Evolutionary conservation across 805 yeast species (phyloP).

Genomic region (Yamadazyma sp.): DNA sequence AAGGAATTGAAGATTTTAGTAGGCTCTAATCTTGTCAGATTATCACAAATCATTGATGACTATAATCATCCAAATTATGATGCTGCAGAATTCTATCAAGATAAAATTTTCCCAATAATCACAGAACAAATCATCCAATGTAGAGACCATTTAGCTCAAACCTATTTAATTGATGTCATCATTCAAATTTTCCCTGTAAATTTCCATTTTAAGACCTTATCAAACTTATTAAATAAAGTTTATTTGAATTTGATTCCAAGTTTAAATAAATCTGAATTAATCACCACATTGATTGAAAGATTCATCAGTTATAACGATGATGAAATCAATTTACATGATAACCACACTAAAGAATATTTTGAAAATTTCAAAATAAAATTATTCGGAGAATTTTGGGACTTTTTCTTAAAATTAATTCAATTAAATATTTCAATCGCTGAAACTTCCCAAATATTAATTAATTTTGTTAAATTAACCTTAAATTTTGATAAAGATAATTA

Average conservation of each 20-base stretch:
- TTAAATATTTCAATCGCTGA: constrained; percentile 64
- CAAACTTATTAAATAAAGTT: constrained; percentile 56
- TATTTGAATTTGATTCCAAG: constrained; percentile 65
- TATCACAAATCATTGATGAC: constrained; percentile 80
- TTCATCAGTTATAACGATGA: constrained; percentile 46
- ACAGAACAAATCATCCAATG: constrained; percentile 92
- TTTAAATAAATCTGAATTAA: constrained; percentile 63
- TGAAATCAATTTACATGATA: constrained; percentile 9
- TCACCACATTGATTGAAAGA: constrained; percentile 70
- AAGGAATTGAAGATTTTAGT: constrained; percentile 87
- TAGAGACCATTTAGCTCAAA: constrained; percentile 88
- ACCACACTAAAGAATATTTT: constrained; percentile 1
- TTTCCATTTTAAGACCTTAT: constrained; percentile 76
- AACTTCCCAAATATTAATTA: constrained; percentile 58
- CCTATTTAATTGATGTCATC: constrained; percentile 83
- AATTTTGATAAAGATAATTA: constrained; percentile 62
- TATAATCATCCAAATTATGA: constrained; percentile 40
- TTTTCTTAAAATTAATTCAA: constrained; percentile 53
- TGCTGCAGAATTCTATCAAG: constrained; percentile 32
- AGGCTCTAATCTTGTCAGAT: constrained; percentile 86
- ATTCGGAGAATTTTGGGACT: constrained; percentile 65
- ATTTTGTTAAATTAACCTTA: constrained; percentile 62
- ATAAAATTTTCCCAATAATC: constrained; percentile 68
- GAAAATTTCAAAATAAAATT: constrained; percentile 19
- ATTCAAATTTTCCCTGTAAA: constrained; percentile 94